Evolutionary conservation across 495 filamentous ascomycete species (phyloP).

Genomic region (Opeltia flavorubescens): DNA sequence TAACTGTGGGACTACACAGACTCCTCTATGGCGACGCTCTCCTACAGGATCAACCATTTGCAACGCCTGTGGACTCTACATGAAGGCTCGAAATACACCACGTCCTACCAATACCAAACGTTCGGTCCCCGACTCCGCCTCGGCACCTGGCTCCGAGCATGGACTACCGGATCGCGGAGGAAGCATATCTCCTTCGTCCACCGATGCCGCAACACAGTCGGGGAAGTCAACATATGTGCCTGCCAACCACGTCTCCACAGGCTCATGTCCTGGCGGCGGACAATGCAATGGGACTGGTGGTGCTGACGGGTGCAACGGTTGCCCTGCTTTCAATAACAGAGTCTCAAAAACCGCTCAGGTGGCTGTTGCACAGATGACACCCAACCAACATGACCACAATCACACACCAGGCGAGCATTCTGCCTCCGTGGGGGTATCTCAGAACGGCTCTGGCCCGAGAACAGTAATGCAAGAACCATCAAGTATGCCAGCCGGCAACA

Average conservation of each 20-base stretch:
- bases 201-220: conserved; percentile 23
- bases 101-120: conserved; percentile 75
- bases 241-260: conserved; percentile 53
- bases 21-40: conserved; percentile 87
- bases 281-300: conserved; percentile 94
- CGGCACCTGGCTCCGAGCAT: conserved; percentile 11
- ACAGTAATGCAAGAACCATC: conserved; percentile 7
- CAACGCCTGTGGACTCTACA: conserved; percentile 92
- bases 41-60: conserved; percentile 90
- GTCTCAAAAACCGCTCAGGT: conserved; percentile 75
- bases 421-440: conserved; percentile 1
- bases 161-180: conserved; percentile 21
- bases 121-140: conserved; percentile 11
- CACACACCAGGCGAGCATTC: conserved; percentile 6
- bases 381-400: conserved; percentile 2
- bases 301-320: conserved; percentile 89
- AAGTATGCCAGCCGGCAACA: conserved; percentile 15
- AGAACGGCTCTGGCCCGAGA: conserved; percentile 17
- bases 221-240: conserved; percentile 63
- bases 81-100: conserved; percentile 80
- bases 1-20: conserved; percentile 88
- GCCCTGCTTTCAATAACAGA: conserved; percentile 93
- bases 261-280: conserved; percentile 91
- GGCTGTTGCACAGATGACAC: conserved; percentile 34
- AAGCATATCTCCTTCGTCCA: conserved; percentile 21